Evolutionary conservation across 202 grass and related monocot genomes (phyloP).

Genomic region (Schoenoplectus triqueter): DNA sequence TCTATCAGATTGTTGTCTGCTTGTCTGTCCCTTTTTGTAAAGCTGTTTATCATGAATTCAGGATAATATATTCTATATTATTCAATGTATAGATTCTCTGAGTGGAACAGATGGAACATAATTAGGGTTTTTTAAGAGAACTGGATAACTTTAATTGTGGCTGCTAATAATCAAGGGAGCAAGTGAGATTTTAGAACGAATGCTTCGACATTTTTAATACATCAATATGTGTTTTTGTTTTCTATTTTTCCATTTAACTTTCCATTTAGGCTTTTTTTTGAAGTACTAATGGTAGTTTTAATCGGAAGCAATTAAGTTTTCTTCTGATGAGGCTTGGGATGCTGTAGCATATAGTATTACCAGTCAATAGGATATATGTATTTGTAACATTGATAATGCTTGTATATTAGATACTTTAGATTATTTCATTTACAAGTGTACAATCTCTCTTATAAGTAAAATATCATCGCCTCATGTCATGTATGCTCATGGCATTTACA

Average conservation of each 20-base stretch:
- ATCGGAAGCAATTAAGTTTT: slow-evolving; percentile 33
- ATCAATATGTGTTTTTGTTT: slow-evolving; percentile 20
- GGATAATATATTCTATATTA: slow-evolving; percentile 15
- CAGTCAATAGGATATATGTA: slow-evolving; percentile 7
- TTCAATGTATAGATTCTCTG: slow-evolving; percentile 22
- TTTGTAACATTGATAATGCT: slow-evolving; percentile 23
- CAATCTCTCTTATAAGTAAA: background rate
- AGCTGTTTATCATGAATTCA: background rate
- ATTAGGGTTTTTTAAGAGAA: slow-evolving; percentile 40
- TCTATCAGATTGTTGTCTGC: background rate
- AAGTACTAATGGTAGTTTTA: slow-evolving; percentile 40
- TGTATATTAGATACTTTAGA: slow-evolving; percentile 19
- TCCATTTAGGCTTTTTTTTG: slow-evolving; percentile 31
- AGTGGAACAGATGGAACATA: slow-evolving; percentile 27
- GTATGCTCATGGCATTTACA: too few species aligned
- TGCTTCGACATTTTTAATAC: slow-evolving; percentile 39
- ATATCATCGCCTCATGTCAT: background rate
- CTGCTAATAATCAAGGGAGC: slow-evolving; percentile 45
- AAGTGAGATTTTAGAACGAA: slow-evolving; percentile 42
- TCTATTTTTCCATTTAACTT: slow-evolving; percentile 11
- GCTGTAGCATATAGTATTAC: too few species aligned
- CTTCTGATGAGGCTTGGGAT: background rate
- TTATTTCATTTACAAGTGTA: slow-evolving; percentile 22
- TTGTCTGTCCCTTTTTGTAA: background rate
- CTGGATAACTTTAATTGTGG: slow-evolving; percentile 31